These are phyloP conservation scores for Entoloma clypeatum DNA, from an alignment of 1,284 basidiomycete species.

Conservation along the genomic window DNA sequence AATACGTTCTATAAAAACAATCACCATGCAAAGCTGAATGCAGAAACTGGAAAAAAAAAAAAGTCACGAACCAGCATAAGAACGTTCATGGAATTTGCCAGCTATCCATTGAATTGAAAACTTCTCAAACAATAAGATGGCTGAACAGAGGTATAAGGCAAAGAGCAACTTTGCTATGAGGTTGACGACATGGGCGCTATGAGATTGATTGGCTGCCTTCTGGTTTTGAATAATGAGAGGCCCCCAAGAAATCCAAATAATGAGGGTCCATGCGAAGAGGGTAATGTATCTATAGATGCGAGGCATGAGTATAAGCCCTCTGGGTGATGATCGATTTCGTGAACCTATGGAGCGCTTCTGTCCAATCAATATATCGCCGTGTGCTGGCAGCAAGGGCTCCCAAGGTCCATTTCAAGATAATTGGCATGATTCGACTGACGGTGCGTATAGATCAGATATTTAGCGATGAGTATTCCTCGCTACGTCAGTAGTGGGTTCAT, in stretches of 20 bases:
- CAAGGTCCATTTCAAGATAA: conserved; percentile 57
- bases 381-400: conserved; percentile 70
- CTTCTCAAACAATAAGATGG: conserved; percentile 80
- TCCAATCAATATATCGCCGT: conserved; percentile 75
- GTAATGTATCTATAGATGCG: conserved; percentile 63
- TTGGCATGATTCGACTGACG: conserved; percentile 51
- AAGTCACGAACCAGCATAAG: conserved; percentile 63
- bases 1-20: conserved; percentile 61
- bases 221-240: conserved; percentile 57
- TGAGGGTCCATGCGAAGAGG: conserved; percentile 68
- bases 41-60: background rate
- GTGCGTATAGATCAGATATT: no score
- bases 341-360: conserved; percentile 59
- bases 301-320: conserved; percentile 1
- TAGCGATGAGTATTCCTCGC: no score
- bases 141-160: conserved; percentile 68
- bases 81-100: conserved; percentile 82
- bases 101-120: conserved; percentile 86
- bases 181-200: conserved; percentile 37
- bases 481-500: no score
- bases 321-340: background rate
- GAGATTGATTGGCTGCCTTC: conserved; percentile 25
- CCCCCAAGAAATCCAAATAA: conserved; percentile 65
- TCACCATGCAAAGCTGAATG: conserved; percentile 1
- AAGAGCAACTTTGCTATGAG: conserved; percentile 69